Conservation (phyloP, 148 eudicot genomes). For the Vaccinium corymbosum region DNA sequence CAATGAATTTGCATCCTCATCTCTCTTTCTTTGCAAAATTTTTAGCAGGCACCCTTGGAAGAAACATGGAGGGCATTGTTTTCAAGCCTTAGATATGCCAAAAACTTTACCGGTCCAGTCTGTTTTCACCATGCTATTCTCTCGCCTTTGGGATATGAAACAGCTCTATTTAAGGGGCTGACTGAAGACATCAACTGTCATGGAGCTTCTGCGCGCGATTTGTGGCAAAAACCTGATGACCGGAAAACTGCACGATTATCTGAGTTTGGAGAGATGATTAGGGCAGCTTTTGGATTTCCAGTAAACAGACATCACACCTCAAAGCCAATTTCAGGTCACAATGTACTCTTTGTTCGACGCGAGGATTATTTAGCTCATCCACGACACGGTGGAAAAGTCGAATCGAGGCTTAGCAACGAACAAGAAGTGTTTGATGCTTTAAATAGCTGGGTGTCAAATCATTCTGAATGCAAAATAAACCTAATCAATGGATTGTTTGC, state of each 20-base stretch:
- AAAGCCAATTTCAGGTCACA: conserved; percentile 45
- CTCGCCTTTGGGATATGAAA: conserved; percentile 87
- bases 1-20: not conserved
- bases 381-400: conserved; percentile 87
- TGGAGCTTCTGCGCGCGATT: conserved; percentile 69
- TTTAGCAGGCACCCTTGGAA: conserved; percentile 72
- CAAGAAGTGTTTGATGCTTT: conserved; percentile 73
- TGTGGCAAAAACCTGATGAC: conserved; percentile 74
- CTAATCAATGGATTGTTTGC: conserved; percentile 80
- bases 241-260: conserved; percentile 72
- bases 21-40: not conserved
- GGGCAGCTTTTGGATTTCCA: conserved; percentile 73
- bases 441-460: conserved; percentile 54
- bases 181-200: conserved; percentile 56
- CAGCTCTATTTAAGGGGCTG: conserved; percentile 79
- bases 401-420: conserved; percentile 81
- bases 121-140: conserved; percentile 90
- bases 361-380: conserved; percentile 97
- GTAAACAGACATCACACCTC: conserved; percentile 43
- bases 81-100: conserved; percentile 78
- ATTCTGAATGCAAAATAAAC: conserved; percentile 51
- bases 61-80: conserved; percentile 92
- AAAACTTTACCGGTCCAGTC: conserved; percentile 67
- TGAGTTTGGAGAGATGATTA: conserved; percentile 96
- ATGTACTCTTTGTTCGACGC: conserved; percentile 81